Conservation (phyloP, 1,139 yeast species). For the Hemisphaericaspora xylanilytica region DNA sequence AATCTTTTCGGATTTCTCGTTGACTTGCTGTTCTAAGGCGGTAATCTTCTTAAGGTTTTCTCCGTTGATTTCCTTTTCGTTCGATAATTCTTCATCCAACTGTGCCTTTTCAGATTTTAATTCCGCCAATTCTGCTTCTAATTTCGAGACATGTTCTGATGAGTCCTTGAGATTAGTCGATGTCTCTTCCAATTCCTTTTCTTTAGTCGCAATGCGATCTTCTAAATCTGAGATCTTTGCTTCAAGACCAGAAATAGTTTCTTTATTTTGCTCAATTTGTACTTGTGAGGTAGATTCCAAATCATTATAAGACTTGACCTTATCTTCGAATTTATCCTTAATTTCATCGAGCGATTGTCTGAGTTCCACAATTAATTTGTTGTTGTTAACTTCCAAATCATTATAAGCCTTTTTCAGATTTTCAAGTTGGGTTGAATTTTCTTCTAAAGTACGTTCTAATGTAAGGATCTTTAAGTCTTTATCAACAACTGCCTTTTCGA, state of each 20-base stretch:
- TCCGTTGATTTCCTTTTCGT: background rate
- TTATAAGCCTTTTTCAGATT: constrained; percentile 3
- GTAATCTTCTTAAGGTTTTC: constrained; percentile 4
- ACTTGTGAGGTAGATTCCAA: constrained; percentile 5
- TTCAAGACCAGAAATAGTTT: constrained; percentile 8
- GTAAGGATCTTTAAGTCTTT: constrained; percentile 23
- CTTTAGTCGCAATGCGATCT: constrained; percentile 3
- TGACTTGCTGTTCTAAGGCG: constrained; percentile 5
- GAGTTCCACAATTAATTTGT: constrained; percentile 9
- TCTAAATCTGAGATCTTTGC: background rate
- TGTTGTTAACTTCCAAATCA: constrained; percentile 6
- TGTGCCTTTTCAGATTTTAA: constrained; percentile 3
- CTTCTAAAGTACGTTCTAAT: constrained; percentile 11
- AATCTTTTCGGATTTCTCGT: constrained; percentile 1
- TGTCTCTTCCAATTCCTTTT: constrained; percentile 1
- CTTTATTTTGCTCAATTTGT: constrained; percentile 8
- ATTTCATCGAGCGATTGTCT: constrained; percentile 7
- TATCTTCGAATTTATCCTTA: constrained; percentile 6
- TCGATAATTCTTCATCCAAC: background rate
- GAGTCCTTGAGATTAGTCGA: background rate
- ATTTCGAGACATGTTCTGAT: background rate
- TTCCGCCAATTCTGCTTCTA: constrained; percentile 1
- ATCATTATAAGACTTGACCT: constrained; percentile 3
- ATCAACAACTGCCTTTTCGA: constrained; percentile 29
- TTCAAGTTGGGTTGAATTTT: constrained; percentile 1